Conservation (phyloP, 306 rosid species). For the Quercus aquifolioides region DNA sequence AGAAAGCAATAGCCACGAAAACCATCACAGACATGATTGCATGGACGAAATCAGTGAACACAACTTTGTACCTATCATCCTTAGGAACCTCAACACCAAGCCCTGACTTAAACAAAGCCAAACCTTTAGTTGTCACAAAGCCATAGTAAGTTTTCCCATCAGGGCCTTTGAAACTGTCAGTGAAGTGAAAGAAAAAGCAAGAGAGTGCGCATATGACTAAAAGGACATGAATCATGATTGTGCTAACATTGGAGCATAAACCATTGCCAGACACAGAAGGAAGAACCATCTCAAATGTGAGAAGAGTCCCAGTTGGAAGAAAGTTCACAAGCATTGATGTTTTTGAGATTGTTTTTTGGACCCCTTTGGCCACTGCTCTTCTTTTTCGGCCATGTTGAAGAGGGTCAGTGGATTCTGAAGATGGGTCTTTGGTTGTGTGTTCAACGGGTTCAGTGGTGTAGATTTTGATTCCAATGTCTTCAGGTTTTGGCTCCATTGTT, state of each 20-base stretch:
- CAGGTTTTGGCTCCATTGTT: slow-evolving; percentile 22
- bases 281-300: slow-evolving; percentile 80
- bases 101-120: slow-evolving; percentile 65
- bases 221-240: slow-evolving; percentile 30
- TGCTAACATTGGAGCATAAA: slow-evolving; percentile 31
- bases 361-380: slow-evolving; percentile 65
- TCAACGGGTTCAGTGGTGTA: slow-evolving; percentile 28
- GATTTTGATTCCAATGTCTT: slow-evolving; percentile 53
- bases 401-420: neutral
- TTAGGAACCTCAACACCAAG: slow-evolving; percentile 36
- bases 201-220: slow-evolving; percentile 42
- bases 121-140: slow-evolving; percentile 53
- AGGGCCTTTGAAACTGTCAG: slow-evolving; percentile 45
- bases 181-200: slow-evolving; percentile 61
- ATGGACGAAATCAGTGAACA: slow-evolving; percentile 59
- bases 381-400: slow-evolving; percentile 31
- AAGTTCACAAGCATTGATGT: slow-evolving; percentile 70
- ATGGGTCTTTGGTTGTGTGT: neutral
- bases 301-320: slow-evolving; percentile 78
- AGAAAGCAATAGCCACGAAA: slow-evolving; percentile 70
- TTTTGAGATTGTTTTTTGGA: slow-evolving; percentile 69
- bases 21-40: slow-evolving; percentile 78
- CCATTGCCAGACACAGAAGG: slow-evolving; percentile 49
- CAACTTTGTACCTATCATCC: slow-evolving; percentile 43
- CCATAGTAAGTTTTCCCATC: slow-evolving; percentile 68